Conservation (phyloP, 768 basidiomycete species). For the Crucibulum laeve region DNA sequence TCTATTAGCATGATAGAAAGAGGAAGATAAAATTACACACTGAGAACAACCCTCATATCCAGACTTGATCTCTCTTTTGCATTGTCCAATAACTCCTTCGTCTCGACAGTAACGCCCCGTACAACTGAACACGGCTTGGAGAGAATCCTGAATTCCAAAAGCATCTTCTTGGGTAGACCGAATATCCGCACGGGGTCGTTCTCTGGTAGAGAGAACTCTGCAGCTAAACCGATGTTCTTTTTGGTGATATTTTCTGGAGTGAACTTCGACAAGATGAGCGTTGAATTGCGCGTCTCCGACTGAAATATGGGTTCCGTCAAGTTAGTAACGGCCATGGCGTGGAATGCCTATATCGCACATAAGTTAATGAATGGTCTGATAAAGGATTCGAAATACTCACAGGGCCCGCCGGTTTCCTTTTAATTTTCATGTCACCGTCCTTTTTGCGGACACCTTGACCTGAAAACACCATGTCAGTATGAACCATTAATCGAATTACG, state of each 20-base stretch:
- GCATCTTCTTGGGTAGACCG: constrained; percentile 66
- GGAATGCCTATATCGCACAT: too few species aligned
- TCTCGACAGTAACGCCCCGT: constrained; percentile 58
- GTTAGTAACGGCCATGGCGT: not conserved
- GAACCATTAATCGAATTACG: too few species aligned
- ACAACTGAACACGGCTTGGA: constrained; percentile 70
- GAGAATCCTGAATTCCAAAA: constrained; percentile 72
- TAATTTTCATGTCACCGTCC: too few species aligned
- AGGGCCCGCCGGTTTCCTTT: too few species aligned
- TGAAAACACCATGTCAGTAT: too few species aligned
- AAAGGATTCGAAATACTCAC: too few species aligned
- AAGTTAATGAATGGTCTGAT: too few species aligned
- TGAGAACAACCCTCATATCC: constrained; percentile 56
- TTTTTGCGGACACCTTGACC: too few species aligned
- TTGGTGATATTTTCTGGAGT: constrained; percentile 16
- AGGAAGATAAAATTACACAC: constrained; percentile 34
- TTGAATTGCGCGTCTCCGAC: not conserved
- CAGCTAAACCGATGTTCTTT: constrained; percentile 37
- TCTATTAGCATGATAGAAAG: constrained; percentile 7
- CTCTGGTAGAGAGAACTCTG: constrained; percentile 38
- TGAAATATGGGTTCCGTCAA: not conserved
- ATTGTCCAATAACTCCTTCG: constrained; percentile 46
- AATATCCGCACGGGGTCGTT: constrained; percentile 56
- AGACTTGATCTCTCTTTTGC: constrained; percentile 46
- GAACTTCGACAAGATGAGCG: not conserved